These are phyloP conservation scores for Aspergillus luchuensis DNA, from an alignment of 2,329 filamentous ascomycete genomes.

Conservation along the genomic window DNA sequence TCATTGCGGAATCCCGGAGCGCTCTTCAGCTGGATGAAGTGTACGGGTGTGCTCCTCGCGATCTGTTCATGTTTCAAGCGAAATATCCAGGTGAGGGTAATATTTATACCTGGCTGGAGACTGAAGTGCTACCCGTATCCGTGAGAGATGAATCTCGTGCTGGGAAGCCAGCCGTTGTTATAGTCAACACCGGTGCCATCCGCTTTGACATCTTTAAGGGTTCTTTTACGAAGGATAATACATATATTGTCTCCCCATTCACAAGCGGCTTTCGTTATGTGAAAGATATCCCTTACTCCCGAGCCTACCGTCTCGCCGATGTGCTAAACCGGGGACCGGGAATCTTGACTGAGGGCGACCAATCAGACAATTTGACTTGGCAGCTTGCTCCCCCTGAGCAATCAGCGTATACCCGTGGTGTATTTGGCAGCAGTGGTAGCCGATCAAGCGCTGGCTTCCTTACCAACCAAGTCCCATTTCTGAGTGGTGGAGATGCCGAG, in stretches of 20 bases:
- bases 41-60: constrained; percentile 80
- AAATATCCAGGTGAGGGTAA: constrained; percentile 73
- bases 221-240: constrained; percentile 82
- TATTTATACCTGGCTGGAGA: constrained; percentile 79
- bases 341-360: constrained; percentile 40
- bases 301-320: constrained; percentile 68
- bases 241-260: constrained; percentile 86
- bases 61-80: constrained; percentile 79
- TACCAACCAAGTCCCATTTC: constrained; percentile 34
- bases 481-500: not conserved
- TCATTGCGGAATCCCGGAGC: constrained; percentile 70
- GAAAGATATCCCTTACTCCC: constrained; percentile 75
- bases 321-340: constrained; percentile 61
- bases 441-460: constrained; percentile 4
- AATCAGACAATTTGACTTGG: constrained; percentile 25
- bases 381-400: constrained; percentile 51
- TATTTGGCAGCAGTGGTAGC: not conserved
- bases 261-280: constrained; percentile 75
- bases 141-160: constrained; percentile 60
- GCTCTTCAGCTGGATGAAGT: constrained; percentile 70
- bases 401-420: constrained; percentile 29
- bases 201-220: constrained; percentile 96
- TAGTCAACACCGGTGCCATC: constrained; percentile 87
- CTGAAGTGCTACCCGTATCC: constrained; percentile 70
- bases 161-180: constrained; percentile 64